Percentiles rank a stretch among this genome's conserved stretches.
Conservation (phyloP, 2,329 filamentous ascomycete genomes). For the Scorias spongiosa region DNA sequence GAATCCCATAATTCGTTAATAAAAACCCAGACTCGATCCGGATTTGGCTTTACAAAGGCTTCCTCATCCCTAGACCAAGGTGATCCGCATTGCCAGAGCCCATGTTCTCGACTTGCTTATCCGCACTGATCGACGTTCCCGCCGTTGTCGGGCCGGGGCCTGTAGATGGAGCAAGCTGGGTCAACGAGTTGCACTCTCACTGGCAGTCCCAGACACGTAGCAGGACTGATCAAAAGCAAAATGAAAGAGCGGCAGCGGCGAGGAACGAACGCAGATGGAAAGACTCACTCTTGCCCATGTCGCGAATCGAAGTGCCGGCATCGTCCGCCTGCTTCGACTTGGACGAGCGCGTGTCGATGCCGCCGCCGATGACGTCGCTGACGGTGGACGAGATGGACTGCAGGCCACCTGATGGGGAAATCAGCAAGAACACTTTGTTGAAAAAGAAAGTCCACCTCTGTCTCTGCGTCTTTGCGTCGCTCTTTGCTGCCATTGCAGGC, state of each 20-base stretch:
- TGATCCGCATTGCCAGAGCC: constrained; percentile 17
- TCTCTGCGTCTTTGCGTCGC: not conserved
- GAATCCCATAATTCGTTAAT: too few relatives aligned
- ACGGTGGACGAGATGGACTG: constrained; percentile 12
- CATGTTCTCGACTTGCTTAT: constrained; percentile 15
- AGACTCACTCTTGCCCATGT: constrained; percentile 11
- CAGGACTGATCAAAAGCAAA: not conserved
- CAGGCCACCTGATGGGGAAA: constrained; percentile 10
- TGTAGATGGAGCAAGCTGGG: not conserved
- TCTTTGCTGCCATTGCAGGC: too few relatives aligned
- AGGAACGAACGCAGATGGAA: not conserved
- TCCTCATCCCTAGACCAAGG: constrained; percentile 14
- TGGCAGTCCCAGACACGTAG: too few relatives aligned
- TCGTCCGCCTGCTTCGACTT: constrained; percentile 16
- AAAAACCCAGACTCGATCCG: not conserved
- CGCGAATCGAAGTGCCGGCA: constrained; percentile 10
- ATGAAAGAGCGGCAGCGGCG: not conserved
- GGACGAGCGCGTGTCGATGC: constrained; percentile 10
- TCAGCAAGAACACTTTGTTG: not conserved
- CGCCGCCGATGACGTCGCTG: constrained; percentile 12
- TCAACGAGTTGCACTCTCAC: not conserved
- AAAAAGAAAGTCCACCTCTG: not conserved
- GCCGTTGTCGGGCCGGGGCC: constrained; percentile 10
- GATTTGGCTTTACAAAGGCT: constrained; percentile 4
- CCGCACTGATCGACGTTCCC: constrained; percentile 11